Evolutionary conservation across 202 grass and related monocot species (phyloP), one percentile per base, ranked within the genome.

Genomic region (Zoysia matrella): DNA sequence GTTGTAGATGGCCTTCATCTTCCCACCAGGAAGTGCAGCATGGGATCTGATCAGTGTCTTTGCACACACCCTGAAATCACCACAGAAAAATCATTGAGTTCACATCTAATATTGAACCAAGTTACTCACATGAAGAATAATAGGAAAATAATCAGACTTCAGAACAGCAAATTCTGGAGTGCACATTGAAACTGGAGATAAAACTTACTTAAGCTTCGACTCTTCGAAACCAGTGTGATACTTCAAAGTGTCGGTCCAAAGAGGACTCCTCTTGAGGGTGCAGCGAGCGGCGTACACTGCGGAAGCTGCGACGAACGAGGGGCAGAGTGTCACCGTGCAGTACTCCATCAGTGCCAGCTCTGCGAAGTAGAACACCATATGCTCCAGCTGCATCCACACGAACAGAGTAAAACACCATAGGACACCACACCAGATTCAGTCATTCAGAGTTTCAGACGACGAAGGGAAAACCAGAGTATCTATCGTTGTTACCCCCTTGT

Each of bases 261-360:
- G 43, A 64, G 95, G 90, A 8, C 41, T 86, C 82, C 71, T 98
- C 54, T 65, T 91, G 14, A 98, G 72, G 1, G 95, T 93, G 77
- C 73, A 88, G 1, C 71, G 79, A 45, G 95, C 90, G 0, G 89
- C 92, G 2, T 93, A 98, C 30, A 98, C 90, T 0, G 87, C 89
- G 1, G 89, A 91, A 16, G 90, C 88, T 2, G 95, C 92, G 8
- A 95, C 41, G 89, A 87, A 74, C 0, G 95, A 98, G 13, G 95
- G 88, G 15, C 62, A 68, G 36, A 69, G 49, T 47, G 56, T 76
- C 5, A 87, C 86, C 79, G 89, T 47, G 2, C 65, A 10, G 74
- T 98, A 95, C 7, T 90, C 86, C 90, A 82, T 90, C 42, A 98
- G 22, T 2, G 88, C 90, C 39, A 98, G 48, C 50, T 98, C 92